Evolutionary conservation across 1,284 basidiomycete species (phyloP).

Genomic region (Ustilago loliicola): DNA sequence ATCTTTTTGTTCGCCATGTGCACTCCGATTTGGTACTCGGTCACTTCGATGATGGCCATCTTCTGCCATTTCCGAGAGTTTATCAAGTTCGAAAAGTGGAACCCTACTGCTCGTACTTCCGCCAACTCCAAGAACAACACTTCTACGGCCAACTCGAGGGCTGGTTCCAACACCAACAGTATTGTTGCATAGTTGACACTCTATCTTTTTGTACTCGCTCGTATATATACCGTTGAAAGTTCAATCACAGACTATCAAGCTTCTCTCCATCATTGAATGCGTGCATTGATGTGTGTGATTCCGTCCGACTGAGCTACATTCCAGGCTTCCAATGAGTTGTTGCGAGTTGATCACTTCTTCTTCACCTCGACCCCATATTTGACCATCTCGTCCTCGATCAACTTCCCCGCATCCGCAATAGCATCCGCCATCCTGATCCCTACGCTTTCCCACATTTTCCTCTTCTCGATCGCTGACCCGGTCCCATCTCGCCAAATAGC

Average conservation of each 20-base stretch:
- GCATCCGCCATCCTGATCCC: conserved; percentile 53
- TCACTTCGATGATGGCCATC: conserved; percentile 54
- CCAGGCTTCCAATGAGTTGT: neutral
- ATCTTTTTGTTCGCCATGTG: conserved; percentile 51
- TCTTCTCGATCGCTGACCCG: conserved; percentile 48
- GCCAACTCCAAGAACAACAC: conserved; percentile 37
- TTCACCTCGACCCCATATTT: conserved; percentile 14
- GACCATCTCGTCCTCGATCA: conserved; percentile 39
- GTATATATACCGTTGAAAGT: neutral
- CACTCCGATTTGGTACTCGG: conserved; percentile 58
- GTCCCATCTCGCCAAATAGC: conserved; percentile 59
- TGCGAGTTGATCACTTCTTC: neutral
- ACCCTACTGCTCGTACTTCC: conserved; percentile 45
- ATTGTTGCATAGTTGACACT: conserved; percentile 7
- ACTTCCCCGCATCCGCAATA: conserved; percentile 48
- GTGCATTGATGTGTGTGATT: neutral
- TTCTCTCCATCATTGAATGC: neutral
- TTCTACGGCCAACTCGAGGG: conserved; percentile 21
- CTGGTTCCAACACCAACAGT: conserved; percentile 31
- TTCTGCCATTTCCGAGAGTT: conserved; percentile 63
- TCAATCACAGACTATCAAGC: neutral
- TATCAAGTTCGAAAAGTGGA: conserved; percentile 62
- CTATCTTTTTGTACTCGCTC: neutral
- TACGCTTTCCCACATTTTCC: conserved; percentile 37
- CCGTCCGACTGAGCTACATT: neutral